These are phyloP conservation scores for Mycosphaerella sp. DNA, from an alignment of 2,329 filamentous ascomycete species.

Conservation along the genomic window DNA sequence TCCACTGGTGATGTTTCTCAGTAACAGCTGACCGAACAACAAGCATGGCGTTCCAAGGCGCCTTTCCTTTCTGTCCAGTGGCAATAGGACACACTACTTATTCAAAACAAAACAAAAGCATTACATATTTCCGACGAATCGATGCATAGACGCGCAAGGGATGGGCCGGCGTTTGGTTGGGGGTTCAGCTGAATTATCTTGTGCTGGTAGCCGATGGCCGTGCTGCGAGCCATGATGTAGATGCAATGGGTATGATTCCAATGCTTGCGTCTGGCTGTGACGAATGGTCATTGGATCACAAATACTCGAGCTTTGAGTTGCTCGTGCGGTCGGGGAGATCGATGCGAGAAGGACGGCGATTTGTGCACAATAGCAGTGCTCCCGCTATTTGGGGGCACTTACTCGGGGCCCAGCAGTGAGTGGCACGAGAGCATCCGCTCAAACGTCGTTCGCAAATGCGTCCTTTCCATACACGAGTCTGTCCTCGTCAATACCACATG, in stretches of 20 bases:
- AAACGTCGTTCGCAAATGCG: neutral
- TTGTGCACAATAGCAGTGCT: neutral
- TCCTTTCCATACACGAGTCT: neutral
- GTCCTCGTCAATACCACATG: neutral
- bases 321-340: neutral
- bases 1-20: conserved; percentile 4
- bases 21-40: neutral
- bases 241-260: neutral
- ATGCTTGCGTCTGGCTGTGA: neutral
- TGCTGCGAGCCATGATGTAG: neutral
- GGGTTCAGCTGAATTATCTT: neutral
- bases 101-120: conserved; percentile 8
- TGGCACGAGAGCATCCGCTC: neutral
- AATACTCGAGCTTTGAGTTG: neutral
- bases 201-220: neutral
- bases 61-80: neutral
- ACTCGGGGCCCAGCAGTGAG: neutral
- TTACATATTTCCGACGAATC: neutral
- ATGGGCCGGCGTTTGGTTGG: neutral
- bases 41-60: conserved; percentile 1
- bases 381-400: neutral
- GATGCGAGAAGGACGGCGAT: neutral
- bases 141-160: conserved; percentile 3
- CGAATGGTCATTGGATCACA: neutral
- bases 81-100: neutral